Evolutionary conservation across 2,329 filamentous ascomycete genomes (phyloP).

Genomic region (Diaporthe eres): DNA sequence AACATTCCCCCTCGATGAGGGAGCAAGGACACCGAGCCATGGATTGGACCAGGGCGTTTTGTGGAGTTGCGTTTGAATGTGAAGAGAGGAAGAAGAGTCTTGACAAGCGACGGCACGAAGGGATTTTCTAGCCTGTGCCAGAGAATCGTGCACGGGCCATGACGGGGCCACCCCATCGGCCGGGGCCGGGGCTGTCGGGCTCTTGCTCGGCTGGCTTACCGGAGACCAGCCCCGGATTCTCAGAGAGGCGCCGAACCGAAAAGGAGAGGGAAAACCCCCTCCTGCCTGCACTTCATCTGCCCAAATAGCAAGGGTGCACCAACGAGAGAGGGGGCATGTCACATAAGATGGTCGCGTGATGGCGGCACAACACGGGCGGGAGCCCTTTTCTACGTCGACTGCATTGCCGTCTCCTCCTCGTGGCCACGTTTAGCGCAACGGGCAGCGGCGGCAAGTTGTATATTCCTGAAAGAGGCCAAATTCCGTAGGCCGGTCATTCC

Average conservation of each 20-base stretch:
- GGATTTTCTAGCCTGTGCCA: neutral
- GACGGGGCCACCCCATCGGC: neutral
- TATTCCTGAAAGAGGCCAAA: neutral
- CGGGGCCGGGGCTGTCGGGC: neutral
- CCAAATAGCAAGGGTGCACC: neutral
- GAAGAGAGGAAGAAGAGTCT: neutral
- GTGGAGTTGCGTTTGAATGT: constrained; percentile 43
- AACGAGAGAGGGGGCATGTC: neutral
- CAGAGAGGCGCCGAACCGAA: neutral
- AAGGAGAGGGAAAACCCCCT: neutral
- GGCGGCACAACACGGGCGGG: neutral
- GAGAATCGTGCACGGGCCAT: constrained; percentile 27
- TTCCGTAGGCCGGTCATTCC: neutral
- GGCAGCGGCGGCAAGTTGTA: neutral
- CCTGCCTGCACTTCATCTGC: neutral
- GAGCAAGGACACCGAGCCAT: constrained; percentile 40
- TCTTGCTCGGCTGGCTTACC: neutral
- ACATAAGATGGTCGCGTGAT: neutral
- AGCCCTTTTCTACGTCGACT: neutral
- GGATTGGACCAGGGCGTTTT: constrained; percentile 34
- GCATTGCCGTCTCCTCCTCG: too few species aligned
- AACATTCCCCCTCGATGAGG: constrained; percentile 37
- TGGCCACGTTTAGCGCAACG: neutral
- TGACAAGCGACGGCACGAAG: neutral
- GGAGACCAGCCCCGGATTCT: constrained; percentile 3